These are phyloP conservation scores for Epichloe aotearoae DNA, from an alignment of 2,329 filamentous ascomycete genomes.

Conservation along the genomic window DNA sequence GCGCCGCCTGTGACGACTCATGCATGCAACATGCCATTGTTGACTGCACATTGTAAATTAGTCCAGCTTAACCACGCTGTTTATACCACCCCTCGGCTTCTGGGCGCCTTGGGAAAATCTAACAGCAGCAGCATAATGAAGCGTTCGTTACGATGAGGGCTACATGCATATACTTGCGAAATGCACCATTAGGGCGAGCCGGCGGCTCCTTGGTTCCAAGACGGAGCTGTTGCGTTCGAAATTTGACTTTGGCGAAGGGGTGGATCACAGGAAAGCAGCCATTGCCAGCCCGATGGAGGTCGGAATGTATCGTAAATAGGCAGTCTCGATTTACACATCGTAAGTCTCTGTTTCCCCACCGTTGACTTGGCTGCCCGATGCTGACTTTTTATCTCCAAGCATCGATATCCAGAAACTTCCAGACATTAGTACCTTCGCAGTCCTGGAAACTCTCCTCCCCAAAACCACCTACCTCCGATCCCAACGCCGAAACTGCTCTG, in stretches of 20 bases:
- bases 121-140: constrained; percentile 5
- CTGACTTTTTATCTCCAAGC: background rate
- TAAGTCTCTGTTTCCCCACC: background rate
- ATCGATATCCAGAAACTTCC: background rate
- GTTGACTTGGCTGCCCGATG: background rate
- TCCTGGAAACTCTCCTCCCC: constrained; percentile 19
- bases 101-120: background rate
- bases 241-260: background rate
- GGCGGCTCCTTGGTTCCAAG: background rate
- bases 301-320: background rate
- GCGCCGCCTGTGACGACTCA: background rate
- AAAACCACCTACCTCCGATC: constrained; percentile 22
- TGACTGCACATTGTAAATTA: background rate
- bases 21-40: background rate
- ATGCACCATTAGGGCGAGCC: constrained; percentile 5
- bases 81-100: background rate
- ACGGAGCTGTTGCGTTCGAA: background rate
- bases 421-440: constrained; percentile 8
- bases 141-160: constrained; percentile 9
- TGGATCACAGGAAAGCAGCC: constrained; percentile 4
- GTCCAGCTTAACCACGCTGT: background rate
- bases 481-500: constrained; percentile 19
- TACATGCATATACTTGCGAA: constrained; percentile 9
- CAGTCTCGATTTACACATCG: background rate
- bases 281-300: background rate